Evolutionary conservation across 441 rosid species (phyloP), one percentile per base, ranked within the genome.

Genomic region (Bocquillonia castaneifolia): DNA sequence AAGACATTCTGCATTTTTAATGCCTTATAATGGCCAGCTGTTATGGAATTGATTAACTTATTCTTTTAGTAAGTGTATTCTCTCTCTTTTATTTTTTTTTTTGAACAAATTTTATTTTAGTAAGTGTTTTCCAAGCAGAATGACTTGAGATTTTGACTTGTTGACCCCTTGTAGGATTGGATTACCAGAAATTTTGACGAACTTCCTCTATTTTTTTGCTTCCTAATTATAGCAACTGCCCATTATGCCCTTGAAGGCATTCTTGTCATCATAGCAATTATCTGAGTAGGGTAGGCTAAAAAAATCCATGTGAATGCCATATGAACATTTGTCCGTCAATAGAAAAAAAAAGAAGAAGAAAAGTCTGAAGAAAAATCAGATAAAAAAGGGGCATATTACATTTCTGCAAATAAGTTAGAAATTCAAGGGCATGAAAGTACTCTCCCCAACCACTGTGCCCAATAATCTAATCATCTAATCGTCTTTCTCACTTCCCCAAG

Each of bases 361-460:
- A 9, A 9, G 45, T 13, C 10, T 5, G 5, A 13, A 40, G 14
- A 40, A 40, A 6, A 2, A 40, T 1, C 10, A 23, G 10, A 3
- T 2, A 1, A 45, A 18, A 18, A 13, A 36, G 1, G 47, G 17
- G 25, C 15, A 60, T 2, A 60, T 39, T 5, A 17, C 17, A 8
- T 66, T 20, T 9, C 15, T n/a, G 28, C 48, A 59, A 34, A 47
- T 48, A 23, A 2, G 65, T 68, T 0, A 34, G 17, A 58, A 68
- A 45, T 26, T 1, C 9, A 59, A 48, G 66, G 72, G 59, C 40
- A 59, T 50, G 22, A 48, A 48, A 26, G 72, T 23, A 68, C 23
- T 66, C 59, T 50, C 9, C 15, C 9, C 3, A 32, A 34, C 18
- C 17, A 3, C 22, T 22, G 5, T 40, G 45, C 45, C 45, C 45